Evolutionary conservation across 352 stramenopile species (phyloP), one percentile per base, ranked within the genome.

Genomic region (Phytophthora pistaciae): DNA sequence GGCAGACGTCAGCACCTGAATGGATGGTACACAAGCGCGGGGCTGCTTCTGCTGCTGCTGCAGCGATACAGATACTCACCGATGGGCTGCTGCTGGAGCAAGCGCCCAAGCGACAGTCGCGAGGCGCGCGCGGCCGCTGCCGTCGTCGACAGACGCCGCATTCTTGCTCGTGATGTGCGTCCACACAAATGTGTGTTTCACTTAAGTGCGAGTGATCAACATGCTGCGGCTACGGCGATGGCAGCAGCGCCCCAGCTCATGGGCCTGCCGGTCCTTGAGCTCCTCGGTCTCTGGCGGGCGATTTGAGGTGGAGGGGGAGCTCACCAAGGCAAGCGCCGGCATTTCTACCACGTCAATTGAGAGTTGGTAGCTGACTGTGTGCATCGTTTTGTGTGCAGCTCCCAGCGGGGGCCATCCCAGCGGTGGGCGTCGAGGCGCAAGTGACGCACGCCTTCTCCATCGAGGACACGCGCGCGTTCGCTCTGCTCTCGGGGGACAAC

Each of bases 391-490:
- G 31, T 65, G 20, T 38, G 33, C 68, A 95, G 87, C 78, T 95
- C 18, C 21, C 70, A 1, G 55, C 56, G 11, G 85, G 87, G 25
- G 63, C 73, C 21, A 73, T 91, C 13, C 87, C 85, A 18, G 25
- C 49, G 2, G 46, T 93, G 27, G 89, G 86, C 44, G 82, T 92
- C 13, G 79, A 91, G 33, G 89, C 84, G 9, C 70, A 73, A 7
- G 68, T 94, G 50, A 82, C 69, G 14, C 85, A 91, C 73, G 64
- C 72, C 36, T 96, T 96, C 66, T 79, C 77, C 3, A 66, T 91
- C 5, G 54, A 74, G 5, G 85, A 96, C 65, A 91, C 89, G 20
- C 56, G 57, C 46, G 68, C 72, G n/a, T 96, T 96, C 55, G 83
- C 87, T 1, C 53, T 31, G 6, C 72, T 95, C 36, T 87, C 87